Evolutionary conservation across 441 rosid genomes (phyloP), one percentile per base, ranked within the genome.

Genomic region (Pelargonium citronellum): DNA sequence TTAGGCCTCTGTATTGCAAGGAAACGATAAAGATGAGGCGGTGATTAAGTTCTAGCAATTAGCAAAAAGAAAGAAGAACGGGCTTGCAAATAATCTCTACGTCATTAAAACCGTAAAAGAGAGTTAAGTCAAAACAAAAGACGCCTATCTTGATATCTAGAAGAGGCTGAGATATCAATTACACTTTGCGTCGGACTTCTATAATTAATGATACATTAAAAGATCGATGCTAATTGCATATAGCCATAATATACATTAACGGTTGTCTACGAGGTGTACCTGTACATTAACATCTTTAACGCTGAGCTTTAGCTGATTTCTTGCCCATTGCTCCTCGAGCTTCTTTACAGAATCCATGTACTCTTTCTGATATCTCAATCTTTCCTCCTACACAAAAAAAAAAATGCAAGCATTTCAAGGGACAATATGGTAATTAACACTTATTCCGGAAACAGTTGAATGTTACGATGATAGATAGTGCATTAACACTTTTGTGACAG

Each of bases 301-400:
- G 69, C 74, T 79, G 66, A 80, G 85, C 82, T 83, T 89, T 79
- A 71, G 89, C 79, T 88, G 94, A 78, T 80, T 90, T 83, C 79
- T 78, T 53, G 71, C 72, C 94, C 92, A 86, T 70, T 91, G 90
- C 72, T 88, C 94, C 81, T 95, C 99, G 0, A 91, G 90, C 84
- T 91, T 91, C 85, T 87, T 91, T 79, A 95, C 86, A 37, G 99
- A 95, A 70, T 95, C 99, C 85, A 85, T 80, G 78, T 81, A 89
- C 70, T 89, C 97, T 79, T 87, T 87, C 70, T 92, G 91, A 76
- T 91, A 91, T 79, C 87, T 88, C 75, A 73, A 74, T 79, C 87
- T 87, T 76, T 95, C 98, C 63, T 85, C 84, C 99, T 95, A 75
- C 71, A 78, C 39, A 77, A 47, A 61, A 39, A 77, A 47, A 61